Conservation (phyloP, 2,329 filamentous ascomycete genomes). For the Colletotrichum sidae region DNA sequence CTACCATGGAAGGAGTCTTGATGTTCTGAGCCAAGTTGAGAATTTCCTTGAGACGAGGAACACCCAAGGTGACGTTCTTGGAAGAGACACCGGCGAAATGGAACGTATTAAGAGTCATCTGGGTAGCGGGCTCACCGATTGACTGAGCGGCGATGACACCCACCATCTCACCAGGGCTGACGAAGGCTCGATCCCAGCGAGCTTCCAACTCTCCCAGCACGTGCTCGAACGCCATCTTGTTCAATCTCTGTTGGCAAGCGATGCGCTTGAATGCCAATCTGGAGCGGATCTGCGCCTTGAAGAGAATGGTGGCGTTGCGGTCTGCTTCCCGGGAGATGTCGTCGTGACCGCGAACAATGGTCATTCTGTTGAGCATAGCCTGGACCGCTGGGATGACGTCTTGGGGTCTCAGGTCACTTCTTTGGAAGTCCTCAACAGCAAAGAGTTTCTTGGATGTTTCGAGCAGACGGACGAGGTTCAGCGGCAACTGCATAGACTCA, state of each 20-base stretch:
- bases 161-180: constrained; percentile 97
- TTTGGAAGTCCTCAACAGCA: constrained; percentile 84
- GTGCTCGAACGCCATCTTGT: constrained; percentile 92
- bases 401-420: constrained; percentile 89
- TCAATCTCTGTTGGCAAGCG: constrained; percentile 85
- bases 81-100: constrained; percentile 99
- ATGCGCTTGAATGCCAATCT: constrained; percentile 93
- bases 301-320: constrained; percentile 85
- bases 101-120: constrained; percentile 99
- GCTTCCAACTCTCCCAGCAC: constrained; percentile 91
- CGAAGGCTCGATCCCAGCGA: constrained; percentile 85
- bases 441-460: constrained; percentile 92
- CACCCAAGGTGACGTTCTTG: constrained; percentile 99
- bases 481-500: constrained; percentile 88
- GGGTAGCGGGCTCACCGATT: constrained; percentile 97
- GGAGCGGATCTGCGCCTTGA: constrained; percentile 92
- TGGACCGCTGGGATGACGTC: constrained; percentile 87
- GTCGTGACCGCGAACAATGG: constrained; percentile 89
- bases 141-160: constrained; percentile 97
- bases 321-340: constrained; percentile 87
- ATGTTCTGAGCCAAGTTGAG: constrained; percentile 97
- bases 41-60: constrained; percentile 99
- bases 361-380: constrained; percentile 78
- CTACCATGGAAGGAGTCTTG: constrained; percentile 97
- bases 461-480: constrained; percentile 92